Base-by-base conservation (phyloP, 768 basidiomycete species). In the Hebeloma cylindrosporum region DNA sequence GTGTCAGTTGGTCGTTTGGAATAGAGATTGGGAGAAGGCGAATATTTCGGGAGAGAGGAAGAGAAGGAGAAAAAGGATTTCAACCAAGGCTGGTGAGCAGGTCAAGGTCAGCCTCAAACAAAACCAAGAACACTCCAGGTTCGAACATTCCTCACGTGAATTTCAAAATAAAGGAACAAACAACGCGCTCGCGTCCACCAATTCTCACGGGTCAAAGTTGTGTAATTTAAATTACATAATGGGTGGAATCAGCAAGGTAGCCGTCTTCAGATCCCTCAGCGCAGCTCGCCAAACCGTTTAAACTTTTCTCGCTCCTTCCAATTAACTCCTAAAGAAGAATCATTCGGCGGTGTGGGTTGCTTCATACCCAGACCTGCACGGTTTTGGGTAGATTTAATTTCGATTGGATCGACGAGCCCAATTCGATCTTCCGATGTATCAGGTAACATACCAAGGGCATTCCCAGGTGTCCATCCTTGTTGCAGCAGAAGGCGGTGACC, bases 391-490 rank as follows among this genome's bases (percentile, higher is more conserved):
- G 66, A 47, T 28, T 60, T 72, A 4, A 79, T 65, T 52, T 79
- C 69, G 5, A 87, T 61, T 2, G 85, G 85, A 20, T 78, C 80
- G n/a, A 79, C 63, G 11, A 82, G 61, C 11, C 73, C 74, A 34
- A 56, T 62, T 26, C 65, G 60, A 23, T 61, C 69, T 22, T 70
- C 70, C 8, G 61, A 60, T 8, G 50, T 18, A 13, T 43, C 44
- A 22, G 52, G 49, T 5, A 60, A 40, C 10, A 57, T 48, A 2
- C 80, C 80, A 13, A 85, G 71, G 3, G 74, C 68, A 17, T 72
- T 71, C 1, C 87, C 88, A 7, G 85, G 87, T 13, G 71, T 67
- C 89, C 88, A 91, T 1, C 88, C 88, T 61, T 86, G 85, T 59
- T 82, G 84, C 60, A 81, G 67, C 1, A 90, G 68, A 22, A 91